Evolutionary conservation across 2,329 filamentous ascomycete genomes (phyloP).

Genomic region (Penicillium palitans): DNA sequence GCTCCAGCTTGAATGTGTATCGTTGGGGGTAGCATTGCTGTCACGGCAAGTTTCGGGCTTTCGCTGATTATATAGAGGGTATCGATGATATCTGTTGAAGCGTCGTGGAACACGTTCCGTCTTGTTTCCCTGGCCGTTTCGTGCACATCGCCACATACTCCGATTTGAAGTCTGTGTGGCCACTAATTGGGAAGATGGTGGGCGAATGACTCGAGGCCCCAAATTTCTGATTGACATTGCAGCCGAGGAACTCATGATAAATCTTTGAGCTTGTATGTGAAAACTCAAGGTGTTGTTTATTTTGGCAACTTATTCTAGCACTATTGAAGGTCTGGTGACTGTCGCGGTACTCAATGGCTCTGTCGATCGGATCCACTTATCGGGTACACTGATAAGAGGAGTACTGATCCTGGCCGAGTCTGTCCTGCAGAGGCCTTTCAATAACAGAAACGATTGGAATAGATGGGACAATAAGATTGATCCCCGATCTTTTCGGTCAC

Average conservation of each 20-base stretch:
- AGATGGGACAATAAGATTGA: neutral
- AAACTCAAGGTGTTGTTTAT: neutral
- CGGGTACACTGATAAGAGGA: neutral
- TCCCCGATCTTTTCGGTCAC: neutral
- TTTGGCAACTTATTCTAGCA: neutral
- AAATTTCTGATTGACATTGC: slow-evolving; percentile 10
- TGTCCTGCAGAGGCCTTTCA: neutral
- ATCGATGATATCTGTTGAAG: slow-evolving; percentile 12
- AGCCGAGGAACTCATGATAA: slow-evolving; percentile 20
- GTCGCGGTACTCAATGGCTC: neutral
- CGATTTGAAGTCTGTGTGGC: slow-evolving; percentile 6
- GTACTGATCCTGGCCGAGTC: neutral
- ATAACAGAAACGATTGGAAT: neutral
- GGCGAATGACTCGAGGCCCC: slow-evolving; percentile 7
- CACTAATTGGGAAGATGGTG: slow-evolving; percentile 14
- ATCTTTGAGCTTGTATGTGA: neutral
- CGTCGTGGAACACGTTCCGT: slow-evolving; percentile 11
- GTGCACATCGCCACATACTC: slow-evolving; percentile 14
- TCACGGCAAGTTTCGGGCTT: slow-evolving; percentile 7
- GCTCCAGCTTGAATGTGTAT: neutral
- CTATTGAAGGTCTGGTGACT: neutral
- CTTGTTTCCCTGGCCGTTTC: slow-evolving; percentile 13
- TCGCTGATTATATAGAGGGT: slow-evolving; percentile 10
- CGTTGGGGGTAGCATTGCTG: slow-evolving; percentile 9
- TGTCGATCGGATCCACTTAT: slow-evolving; percentile 1